phyloP scores from a whole-genome alignment of 2,329 filamentous ascomycete species.

The Plectosphaerella plurivora region DNA sequence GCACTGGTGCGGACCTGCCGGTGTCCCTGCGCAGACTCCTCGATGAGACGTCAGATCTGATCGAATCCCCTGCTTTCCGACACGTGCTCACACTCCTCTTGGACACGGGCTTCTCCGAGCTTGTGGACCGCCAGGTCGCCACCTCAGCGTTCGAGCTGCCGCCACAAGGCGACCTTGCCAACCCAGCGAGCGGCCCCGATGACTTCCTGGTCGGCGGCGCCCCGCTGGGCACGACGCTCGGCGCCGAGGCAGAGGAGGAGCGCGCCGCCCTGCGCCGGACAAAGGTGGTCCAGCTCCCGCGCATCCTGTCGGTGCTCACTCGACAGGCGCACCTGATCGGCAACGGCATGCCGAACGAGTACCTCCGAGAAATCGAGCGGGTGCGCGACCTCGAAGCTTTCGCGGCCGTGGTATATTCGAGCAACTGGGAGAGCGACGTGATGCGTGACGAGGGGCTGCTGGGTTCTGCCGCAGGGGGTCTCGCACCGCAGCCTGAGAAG shows the following conservation, averaged over 20 bases:
- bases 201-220: slow-evolving; percentile 83
- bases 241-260: slow-evolving; percentile 59
- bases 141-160: slow-evolving; percentile 70
- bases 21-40: slow-evolving; percentile 73
- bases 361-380: slow-evolving; percentile 69
- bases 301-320: slow-evolving; percentile 83
- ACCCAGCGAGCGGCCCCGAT: slow-evolving; percentile 48
- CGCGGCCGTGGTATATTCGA: slow-evolving; percentile 81
- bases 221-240: slow-evolving; percentile 71
- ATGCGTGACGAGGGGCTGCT: slow-evolving; percentile 45
- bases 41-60: slow-evolving; percentile 91
- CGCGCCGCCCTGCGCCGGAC: slow-evolving; percentile 27
- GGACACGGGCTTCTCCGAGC: slow-evolving; percentile 78
- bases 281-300: slow-evolving; percentile 71
- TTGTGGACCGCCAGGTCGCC: slow-evolving; percentile 79
- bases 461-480: slow-evolving; percentile 27
- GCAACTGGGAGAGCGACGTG: slow-evolving; percentile 67
- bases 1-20: slow-evolving; percentile 33
- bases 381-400: slow-evolving; percentile 77
- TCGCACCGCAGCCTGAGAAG: slow-evolving; percentile 13
- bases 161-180: slow-evolving; percentile 4
- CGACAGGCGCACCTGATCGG: slow-evolving; percentile 89
- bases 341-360: slow-evolving; percentile 68
- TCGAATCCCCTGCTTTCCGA: slow-evolving; percentile 88
- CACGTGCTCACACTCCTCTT: slow-evolving; percentile 83